Percentiles rank a stretch among this genome's conserved stretches.
These are phyloP conservation scores for Rosa lucieae DNA, from an alignment of 306 rosid species.

Conservation along the genomic window DNA sequence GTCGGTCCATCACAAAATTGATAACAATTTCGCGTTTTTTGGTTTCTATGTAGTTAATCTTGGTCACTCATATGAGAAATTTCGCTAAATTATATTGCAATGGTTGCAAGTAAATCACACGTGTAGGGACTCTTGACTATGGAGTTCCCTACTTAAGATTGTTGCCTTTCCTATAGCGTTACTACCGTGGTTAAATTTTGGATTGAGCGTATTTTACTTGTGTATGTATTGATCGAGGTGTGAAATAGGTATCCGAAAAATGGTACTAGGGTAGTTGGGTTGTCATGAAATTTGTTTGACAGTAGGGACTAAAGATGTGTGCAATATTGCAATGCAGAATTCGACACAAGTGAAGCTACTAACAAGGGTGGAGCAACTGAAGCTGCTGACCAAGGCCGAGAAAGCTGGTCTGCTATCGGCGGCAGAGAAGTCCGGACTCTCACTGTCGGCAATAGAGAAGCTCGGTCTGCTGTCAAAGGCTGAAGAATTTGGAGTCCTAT, in stretches of 20 bases:
- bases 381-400: conserved; percentile 82
- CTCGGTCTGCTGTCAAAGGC: conserved; percentile 89
- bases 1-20: not conserved
- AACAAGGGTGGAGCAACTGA: conserved; percentile 88
- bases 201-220: too few species aligned
- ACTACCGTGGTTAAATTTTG: too few species aligned
- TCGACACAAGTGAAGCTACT: conserved; percentile 62
- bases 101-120: not conserved
- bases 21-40: not conserved
- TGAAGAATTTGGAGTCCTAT: conserved; percentile 79
- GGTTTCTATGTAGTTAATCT: not conserved
- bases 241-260: not conserved
- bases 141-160: too few species aligned
- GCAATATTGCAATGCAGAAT: not conserved
- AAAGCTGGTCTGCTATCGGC: conserved; percentile 90
- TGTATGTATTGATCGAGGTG: too few species aligned
- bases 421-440: conserved; percentile 79
- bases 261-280: not conserved
- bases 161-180: too few species aligned
- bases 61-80: not conserved
- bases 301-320: not conserved
- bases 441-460: conserved; percentile 75
- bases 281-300: not conserved
- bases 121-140: too few species aligned
- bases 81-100: not conserved